phyloP scores from a whole-genome alignment of 768 basidiomycete species.

The Boletus pseudopeckii region DNA sequence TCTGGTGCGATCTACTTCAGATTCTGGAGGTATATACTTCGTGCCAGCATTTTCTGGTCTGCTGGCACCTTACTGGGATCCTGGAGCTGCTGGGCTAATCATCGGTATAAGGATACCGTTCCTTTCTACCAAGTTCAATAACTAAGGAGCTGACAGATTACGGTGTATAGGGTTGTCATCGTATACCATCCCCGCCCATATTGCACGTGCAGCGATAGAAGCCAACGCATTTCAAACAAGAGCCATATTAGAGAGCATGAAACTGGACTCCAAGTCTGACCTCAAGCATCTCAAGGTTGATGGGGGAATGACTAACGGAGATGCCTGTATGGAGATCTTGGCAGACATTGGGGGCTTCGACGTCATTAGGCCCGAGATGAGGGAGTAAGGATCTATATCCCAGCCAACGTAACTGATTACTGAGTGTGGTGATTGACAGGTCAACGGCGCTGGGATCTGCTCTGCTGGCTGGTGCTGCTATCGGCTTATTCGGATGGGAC shows the following conservation, averaged over 20 bases:
- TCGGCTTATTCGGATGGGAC: conserved; percentile 91
- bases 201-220: conserved; percentile 92
- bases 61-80: conserved; percentile 97
- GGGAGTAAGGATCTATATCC: conserved; percentile 62
- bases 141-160: background rate
- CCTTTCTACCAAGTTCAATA: background rate
- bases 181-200: conserved; percentile 89
- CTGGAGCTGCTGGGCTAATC: conserved; percentile 80
- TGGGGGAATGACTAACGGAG: conserved; percentile 97
- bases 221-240: conserved; percentile 96
- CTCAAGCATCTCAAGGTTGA: conserved; percentile 91
- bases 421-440: conserved; percentile 36
- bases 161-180: conserved; percentile 60
- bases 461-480: conserved; percentile 85
- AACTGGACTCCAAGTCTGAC: conserved; percentile 76
- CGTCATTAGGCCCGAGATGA: conserved; percentile 91
- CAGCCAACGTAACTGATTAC: background rate
- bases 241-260: conserved; percentile 94
- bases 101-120: conserved; percentile 52
- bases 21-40: conserved; percentile 91
- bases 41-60: conserved; percentile 96
- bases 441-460: conserved; percentile 96
- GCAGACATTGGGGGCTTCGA: conserved; percentile 90
- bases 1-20: conserved; percentile 70
- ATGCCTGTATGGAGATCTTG: conserved; percentile 80